phyloP scores from a whole-genome alignment of 2,329 filamentous ascomycete species.

The Fusarium sp. region DNA sequence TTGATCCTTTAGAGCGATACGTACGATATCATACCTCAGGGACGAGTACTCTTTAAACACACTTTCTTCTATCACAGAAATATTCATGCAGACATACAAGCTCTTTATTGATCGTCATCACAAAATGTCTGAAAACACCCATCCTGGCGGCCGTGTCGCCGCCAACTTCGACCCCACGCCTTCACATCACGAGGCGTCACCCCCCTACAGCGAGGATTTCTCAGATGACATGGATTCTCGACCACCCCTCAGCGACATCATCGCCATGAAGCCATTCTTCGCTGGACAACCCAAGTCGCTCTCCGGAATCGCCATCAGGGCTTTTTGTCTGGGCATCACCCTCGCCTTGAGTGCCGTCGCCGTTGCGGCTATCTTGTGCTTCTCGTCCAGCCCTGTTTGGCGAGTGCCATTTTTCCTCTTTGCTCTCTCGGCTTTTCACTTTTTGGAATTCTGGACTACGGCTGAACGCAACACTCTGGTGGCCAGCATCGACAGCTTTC shows the following conservation, averaged over 20 bases:
- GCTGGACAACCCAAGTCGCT: constrained; percentile 67
- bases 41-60: not conserved
- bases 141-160: constrained; percentile 7
- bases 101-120: constrained; percentile 19
- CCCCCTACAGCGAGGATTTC: constrained; percentile 27
- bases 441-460: constrained; percentile 94
- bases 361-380: constrained; percentile 49
- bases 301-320: constrained; percentile 68
- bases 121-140: constrained; percentile 29
- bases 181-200: constrained; percentile 28
- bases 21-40: not conserved
- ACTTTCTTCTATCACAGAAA: not conserved
- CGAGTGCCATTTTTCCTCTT: constrained; percentile 75
- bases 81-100: constrained; percentile 24
- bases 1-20: not conserved
- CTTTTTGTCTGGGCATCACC: constrained; percentile 64
- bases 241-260: constrained; percentile 44
- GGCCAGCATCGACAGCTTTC: constrained; percentile 80
- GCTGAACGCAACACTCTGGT: constrained; percentile 83
- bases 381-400: constrained; percentile 65
- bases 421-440: constrained; percentile 86
- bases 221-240: constrained; percentile 23
- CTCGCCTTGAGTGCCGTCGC: constrained; percentile 53
- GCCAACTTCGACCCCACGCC: constrained; percentile 36
- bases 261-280: constrained; percentile 50